phyloP scores from a whole-genome alignment of 2,329 filamentous ascomycete genomes.

The Aspergillus chevalieri region DNA sequence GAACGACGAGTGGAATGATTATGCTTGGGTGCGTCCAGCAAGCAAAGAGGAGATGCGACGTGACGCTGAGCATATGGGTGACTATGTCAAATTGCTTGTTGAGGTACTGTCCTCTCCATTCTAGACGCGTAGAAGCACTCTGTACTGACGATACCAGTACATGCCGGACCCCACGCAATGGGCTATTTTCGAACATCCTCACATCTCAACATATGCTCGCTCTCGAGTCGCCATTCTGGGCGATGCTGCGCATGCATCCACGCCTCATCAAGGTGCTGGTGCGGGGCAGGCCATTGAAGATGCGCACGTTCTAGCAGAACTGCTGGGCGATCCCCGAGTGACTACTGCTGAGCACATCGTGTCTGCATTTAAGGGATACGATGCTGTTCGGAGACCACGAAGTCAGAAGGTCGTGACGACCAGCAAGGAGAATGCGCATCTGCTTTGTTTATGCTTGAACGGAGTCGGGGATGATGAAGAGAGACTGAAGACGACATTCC shows the following conservation, averaged over 20 bases:
- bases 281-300: slow-evolving; percentile 37
- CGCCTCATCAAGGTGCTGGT: slow-evolving; percentile 34
- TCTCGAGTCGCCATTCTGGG: slow-evolving; percentile 28
- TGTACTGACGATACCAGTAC: slow-evolving; percentile 8
- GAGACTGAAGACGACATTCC: slow-evolving; percentile 18
- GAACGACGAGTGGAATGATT: slow-evolving; percentile 22
- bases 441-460: slow-evolving; percentile 22
- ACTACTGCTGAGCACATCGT: slow-evolving; percentile 28
- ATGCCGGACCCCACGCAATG: slow-evolving; percentile 30
- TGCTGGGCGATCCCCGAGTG: slow-evolving; percentile 40
- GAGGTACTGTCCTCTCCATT: slow-evolving; percentile 14
- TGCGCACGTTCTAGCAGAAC: slow-evolving; percentile 33
- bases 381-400: slow-evolving; percentile 44
- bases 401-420: slow-evolving; percentile 47
- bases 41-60: slow-evolving; percentile 22
- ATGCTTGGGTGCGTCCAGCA: slow-evolving; percentile 25
- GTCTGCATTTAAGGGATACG: slow-evolving; percentile 48
- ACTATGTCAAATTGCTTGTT: slow-evolving; percentile 20
- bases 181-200: slow-evolving; percentile 31
- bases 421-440: slow-evolving; percentile 40
- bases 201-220: slow-evolving; percentile 24
- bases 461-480: slow-evolving; percentile 21
- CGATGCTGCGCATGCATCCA: slow-evolving; percentile 35
- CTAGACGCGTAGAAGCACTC: not conserved
- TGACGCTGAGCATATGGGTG: slow-evolving; percentile 24